These are phyloP conservation scores for Nannochloropsis salina DNA, from an alignment of 108 stramenopile species.

Conservation along the genomic window DNA sequence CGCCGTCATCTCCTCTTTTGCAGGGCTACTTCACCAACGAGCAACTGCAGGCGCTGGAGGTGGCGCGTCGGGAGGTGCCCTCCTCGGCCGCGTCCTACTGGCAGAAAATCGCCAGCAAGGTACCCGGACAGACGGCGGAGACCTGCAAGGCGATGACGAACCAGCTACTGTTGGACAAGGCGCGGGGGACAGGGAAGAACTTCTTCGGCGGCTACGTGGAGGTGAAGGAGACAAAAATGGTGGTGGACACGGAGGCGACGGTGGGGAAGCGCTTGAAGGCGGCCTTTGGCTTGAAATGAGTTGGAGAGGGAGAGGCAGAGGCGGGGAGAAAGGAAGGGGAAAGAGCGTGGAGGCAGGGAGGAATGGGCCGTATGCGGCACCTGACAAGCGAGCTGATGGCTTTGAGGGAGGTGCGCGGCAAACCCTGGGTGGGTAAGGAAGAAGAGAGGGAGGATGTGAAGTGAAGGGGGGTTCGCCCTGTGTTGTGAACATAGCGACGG, in stretches of 20 bases:
- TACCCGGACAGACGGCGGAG: conserved; percentile 39
- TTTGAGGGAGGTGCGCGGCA: neutral
- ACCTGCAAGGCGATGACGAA: conserved; percentile 41
- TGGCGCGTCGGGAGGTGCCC: conserved; percentile 36
- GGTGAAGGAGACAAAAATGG: conserved; percentile 32
- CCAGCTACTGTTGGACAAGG: conserved; percentile 33
- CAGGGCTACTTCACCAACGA: neutral
- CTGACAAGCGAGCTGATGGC: neutral
- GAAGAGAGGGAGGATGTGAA: neutral
- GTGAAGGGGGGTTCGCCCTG: neutral
- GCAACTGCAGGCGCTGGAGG: conserved; percentile 39
- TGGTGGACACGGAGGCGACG: conserved; percentile 37
- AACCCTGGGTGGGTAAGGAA: neutral
- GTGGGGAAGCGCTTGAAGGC: conserved; percentile 6
- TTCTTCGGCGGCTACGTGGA: conserved; percentile 44
- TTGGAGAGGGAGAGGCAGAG: neutral
- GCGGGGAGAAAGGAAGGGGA: neutral
- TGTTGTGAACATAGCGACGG: neutral
- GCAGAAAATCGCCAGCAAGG: conserved; percentile 32
- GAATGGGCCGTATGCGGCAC: neutral
- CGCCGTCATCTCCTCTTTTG: neutral
- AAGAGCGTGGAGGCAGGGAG: neutral
- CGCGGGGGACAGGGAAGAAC: conserved; percentile 31
- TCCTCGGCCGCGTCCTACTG: conserved; percentile 36
- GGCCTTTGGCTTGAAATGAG: neutral